Evolutionary conservation across 2,329 filamentous ascomycete species (phyloP).

Genomic region (Colletotrichum endophyticum): DNA sequence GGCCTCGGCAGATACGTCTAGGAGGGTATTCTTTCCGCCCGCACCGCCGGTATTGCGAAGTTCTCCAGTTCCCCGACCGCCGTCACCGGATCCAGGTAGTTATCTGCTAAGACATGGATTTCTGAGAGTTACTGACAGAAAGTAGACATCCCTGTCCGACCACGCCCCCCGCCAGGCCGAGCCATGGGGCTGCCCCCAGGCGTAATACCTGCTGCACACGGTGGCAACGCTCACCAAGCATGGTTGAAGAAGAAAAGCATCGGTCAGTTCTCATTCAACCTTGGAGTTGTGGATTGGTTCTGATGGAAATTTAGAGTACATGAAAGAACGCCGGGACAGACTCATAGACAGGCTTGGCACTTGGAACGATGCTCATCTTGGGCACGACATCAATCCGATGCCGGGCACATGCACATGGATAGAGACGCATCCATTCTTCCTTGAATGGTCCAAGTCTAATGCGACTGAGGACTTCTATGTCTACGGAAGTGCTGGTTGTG

Average conservation of each 20-base stretch:
- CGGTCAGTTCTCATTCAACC: background rate
- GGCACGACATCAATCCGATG: background rate
- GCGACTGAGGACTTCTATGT: conserved; percentile 17
- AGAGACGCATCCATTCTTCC: conserved; percentile 10
- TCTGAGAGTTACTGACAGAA: background rate
- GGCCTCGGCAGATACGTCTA: background rate
- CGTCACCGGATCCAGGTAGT: background rate
- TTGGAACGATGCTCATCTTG: conserved; percentile 3
- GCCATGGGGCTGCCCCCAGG: background rate
- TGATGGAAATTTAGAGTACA: background rate
- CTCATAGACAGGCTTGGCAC: background rate
- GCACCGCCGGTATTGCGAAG: background rate
- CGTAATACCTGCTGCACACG: background rate
- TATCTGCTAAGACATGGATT: background rate
- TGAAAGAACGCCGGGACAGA: background rate
- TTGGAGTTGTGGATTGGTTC: background rate
- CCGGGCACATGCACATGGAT: conserved; percentile 26
- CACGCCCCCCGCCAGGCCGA: background rate
- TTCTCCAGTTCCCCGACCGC: background rate
- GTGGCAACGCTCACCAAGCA: background rate
- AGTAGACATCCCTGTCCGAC: background rate
- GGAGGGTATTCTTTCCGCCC: background rate
- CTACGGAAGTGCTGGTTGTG: conserved; percentile 18
- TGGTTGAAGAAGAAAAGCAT: background rate
- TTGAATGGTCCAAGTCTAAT: conserved; percentile 19